A percentile compares a stretch with the other conserved stretches of the same genome.
These are phyloP conservation scores for Daedalea quercina DNA, from an alignment of 768 basidiomycete genomes.

Conservation along the genomic window DNA sequence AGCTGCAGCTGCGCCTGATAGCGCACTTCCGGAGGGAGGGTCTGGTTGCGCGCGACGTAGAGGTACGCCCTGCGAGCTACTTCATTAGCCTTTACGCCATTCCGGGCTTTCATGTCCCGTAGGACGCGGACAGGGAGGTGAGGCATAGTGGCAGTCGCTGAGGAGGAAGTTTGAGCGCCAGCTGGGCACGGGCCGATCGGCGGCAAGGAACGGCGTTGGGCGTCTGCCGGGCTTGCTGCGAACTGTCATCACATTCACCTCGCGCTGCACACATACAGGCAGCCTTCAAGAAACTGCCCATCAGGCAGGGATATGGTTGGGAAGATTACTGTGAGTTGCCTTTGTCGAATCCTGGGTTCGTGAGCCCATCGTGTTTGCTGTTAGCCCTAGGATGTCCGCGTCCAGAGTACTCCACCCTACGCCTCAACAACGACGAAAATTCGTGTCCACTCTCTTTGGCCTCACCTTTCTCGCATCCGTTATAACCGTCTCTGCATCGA, in stretches of 20 bases:
- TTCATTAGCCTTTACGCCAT: constrained; percentile 68
- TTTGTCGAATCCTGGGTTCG: background rate
- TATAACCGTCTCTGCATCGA: constrained; percentile 74
- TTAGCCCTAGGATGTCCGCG: constrained; percentile 2
- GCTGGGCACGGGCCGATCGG: background rate
- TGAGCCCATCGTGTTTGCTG: background rate
- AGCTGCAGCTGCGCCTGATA: constrained; percentile 93
- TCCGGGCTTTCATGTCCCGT: constrained; percentile 74
- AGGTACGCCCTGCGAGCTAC: constrained; percentile 85
- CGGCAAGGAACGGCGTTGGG: background rate
- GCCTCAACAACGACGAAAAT: constrained; percentile 52
- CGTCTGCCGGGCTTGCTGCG: background rate
- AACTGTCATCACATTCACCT: background rate
- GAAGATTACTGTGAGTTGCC: background rate
- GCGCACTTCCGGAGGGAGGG: constrained; percentile 80
- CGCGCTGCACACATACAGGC: background rate
- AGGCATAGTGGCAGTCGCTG: constrained; percentile 16
- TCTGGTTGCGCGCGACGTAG: constrained; percentile 88
- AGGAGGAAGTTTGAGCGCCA: background rate
- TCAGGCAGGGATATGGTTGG: background rate
- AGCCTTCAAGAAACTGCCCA: background rate
- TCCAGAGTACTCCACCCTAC: constrained; percentile 48
- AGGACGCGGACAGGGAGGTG: constrained; percentile 49
- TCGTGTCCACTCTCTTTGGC: constrained; percentile 75
- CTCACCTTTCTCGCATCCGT: constrained; percentile 75